Evolutionary conservation across 768 basidiomycete genomes (phyloP).

Genomic region (Serpula lacrymans): DNA sequence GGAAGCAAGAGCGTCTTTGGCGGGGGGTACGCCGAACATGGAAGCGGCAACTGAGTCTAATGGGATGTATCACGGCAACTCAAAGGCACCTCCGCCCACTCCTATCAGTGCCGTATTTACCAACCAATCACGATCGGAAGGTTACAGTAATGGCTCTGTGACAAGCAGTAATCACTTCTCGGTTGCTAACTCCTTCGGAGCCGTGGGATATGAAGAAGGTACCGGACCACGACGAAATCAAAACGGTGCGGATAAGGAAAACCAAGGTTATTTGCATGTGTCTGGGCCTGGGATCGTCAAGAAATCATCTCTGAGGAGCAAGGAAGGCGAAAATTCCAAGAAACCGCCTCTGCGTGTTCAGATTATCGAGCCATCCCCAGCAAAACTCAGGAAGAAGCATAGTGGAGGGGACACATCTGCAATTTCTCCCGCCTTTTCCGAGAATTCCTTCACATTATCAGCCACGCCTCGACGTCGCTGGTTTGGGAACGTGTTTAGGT

Average conservation of each 20-base stretch:
- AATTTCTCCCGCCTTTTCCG: constrained; percentile 43
- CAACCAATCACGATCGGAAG: constrained; percentile 11
- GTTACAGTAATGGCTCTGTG: background rate
- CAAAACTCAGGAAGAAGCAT: constrained; percentile 33
- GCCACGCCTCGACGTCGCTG: constrained; percentile 59
- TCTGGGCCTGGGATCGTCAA: constrained; percentile 24
- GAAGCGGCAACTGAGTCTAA: no score
- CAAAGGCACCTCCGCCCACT: constrained; percentile 7
- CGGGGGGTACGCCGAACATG: constrained; percentile 16
- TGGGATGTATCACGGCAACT: background rate
- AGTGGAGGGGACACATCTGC: constrained; percentile 12
- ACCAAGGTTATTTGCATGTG: constrained; percentile 20
- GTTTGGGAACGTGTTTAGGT: constrained; percentile 87
- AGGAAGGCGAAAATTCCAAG: constrained; percentile 15
- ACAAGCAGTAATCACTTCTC: constrained; percentile 37
- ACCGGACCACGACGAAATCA: constrained; percentile 7
- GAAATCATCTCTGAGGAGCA: constrained; percentile 44
- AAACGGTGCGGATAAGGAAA: constrained; percentile 58
- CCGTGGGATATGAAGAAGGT: no score
- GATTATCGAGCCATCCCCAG: constrained; percentile 47
- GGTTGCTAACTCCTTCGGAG: constrained; percentile 5
- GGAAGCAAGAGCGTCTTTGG: constrained; percentile 46
- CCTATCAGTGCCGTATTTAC: constrained; percentile 18
- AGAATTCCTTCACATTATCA: constrained; percentile 42
- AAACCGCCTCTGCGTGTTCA: constrained; percentile 37